Conservation (phyloP, 2,329 filamentous ascomycete species). For the Phyllosticta capitalensis region DNA sequence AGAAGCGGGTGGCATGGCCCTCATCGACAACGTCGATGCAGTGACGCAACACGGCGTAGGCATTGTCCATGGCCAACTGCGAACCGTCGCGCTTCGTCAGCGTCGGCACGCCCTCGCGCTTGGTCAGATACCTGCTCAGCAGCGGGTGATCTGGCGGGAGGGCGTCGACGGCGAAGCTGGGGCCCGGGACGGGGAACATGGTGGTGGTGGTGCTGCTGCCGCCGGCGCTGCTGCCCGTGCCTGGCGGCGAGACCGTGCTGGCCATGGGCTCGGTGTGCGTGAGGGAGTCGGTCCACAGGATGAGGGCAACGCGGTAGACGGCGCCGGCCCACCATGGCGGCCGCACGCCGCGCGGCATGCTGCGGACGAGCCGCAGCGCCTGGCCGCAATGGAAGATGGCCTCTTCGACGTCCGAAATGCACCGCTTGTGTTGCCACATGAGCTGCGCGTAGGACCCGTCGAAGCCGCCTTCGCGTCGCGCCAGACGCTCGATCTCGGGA, state of each 20-base stretch:
- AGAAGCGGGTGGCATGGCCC: slow-evolving; percentile 42
- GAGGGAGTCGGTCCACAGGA: slow-evolving; percentile 54
- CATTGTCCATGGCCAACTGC: slow-evolving; percentile 37
- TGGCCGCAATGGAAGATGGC: slow-evolving; percentile 60
- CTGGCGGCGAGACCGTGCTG: slow-evolving; percentile 23
- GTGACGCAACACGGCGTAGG: slow-evolving; percentile 40
- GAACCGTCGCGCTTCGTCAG: slow-evolving; percentile 43
- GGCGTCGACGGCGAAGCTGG: slow-evolving; percentile 42
- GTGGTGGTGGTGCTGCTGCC: slow-evolving; percentile 24
- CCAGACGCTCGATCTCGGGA: slow-evolving; percentile 56
- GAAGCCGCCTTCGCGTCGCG: slow-evolving; percentile 49
- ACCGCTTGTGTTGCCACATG: slow-evolving; percentile 49
- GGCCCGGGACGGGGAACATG: slow-evolving; percentile 29
- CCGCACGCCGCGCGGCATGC: slow-evolving; percentile 50
- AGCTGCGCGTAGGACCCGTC: slow-evolving; percentile 48
- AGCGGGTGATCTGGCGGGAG: slow-evolving; percentile 42
- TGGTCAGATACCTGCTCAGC: slow-evolving; percentile 43
- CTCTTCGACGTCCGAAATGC: slow-evolving; percentile 54
- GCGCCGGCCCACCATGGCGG: slow-evolving; percentile 65
- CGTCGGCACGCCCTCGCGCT: slow-evolving; percentile 44
- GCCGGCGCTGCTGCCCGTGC: slow-evolving; percentile 28
- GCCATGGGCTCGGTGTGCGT: slow-evolving; percentile 36
- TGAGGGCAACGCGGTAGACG: slow-evolving; percentile 56
- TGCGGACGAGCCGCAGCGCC: slow-evolving; percentile 50
- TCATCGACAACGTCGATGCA: slow-evolving; percentile 46